Conservation (phyloP, 2,329 filamentous ascomycete genomes). For the Arachnomyces sp. region DNA sequence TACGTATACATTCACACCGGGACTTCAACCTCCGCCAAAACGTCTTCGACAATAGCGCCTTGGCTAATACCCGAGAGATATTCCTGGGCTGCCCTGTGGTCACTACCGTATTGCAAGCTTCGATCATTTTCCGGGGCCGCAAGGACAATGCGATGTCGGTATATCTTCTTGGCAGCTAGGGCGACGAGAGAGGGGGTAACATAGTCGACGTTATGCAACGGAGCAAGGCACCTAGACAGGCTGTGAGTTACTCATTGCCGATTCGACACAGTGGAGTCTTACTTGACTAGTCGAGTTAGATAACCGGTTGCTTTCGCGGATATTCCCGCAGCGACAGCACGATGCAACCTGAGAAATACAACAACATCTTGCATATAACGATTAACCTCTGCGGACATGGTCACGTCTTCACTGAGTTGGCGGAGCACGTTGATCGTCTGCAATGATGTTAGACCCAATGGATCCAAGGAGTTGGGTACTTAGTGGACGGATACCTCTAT, state of each 20-base stretch:
- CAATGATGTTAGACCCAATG: constrained; percentile 18
- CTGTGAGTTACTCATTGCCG: constrained; percentile 18
- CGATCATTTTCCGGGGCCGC: constrained; percentile 64
- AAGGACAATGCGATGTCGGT: constrained; percentile 73
- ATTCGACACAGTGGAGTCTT: constrained; percentile 16
- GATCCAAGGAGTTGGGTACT: constrained; percentile 11
- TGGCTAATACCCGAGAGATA: constrained; percentile 54
- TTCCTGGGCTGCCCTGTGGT: constrained; percentile 58
- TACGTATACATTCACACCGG: constrained; percentile 38
- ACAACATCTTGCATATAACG: constrained; percentile 84
- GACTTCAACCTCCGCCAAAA: constrained; percentile 49
- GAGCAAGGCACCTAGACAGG: constrained; percentile 58
- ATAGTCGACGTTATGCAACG: constrained; percentile 72
- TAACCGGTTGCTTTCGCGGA: constrained; percentile 72
- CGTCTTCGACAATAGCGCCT: constrained; percentile 52
- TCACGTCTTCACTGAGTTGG: constrained; percentile 50
- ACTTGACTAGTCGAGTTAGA: constrained; percentile 61
- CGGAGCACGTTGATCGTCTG: constrained; percentile 52
- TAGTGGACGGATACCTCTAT: too few relatives aligned
- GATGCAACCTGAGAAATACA: constrained; percentile 78
- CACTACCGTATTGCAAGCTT: constrained; percentile 90
- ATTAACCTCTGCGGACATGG: constrained; percentile 66
- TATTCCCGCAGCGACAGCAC: constrained; percentile 71
- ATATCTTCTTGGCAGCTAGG: constrained; percentile 78
- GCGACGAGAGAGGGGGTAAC: constrained; percentile 76